Evolutionary conservation across 257 asterid species (phyloP), one percentile per base, ranked within the genome.

Genomic region (Nemophila menziesii): DNA sequence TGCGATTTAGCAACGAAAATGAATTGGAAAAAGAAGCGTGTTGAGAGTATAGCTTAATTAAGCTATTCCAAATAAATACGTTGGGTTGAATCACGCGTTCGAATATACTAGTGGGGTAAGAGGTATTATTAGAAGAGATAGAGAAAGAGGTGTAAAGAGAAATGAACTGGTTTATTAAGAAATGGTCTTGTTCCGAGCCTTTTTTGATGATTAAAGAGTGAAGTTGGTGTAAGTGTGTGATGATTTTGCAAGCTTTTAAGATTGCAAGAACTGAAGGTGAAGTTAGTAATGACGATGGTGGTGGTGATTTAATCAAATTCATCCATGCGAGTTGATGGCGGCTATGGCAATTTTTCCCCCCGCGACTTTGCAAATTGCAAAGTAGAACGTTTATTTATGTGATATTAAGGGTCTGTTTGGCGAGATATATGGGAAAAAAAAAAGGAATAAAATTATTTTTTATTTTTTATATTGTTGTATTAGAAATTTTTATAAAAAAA

Each of bases 161-260:
- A 33, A 77, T 54, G 62, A 80, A 70, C 48, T 68, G 71, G 50
- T 72, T 68, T 14, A 77, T 56, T 39, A 77, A 33, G 50, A 58
- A 45, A 22, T 75, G 80, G 48, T 83, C 72, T 49, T 83, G 93
- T 53, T 79, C 75, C 12, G 29, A 72, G 42, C 93, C 93, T 52
- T 77, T 69, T 51, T 56, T 72, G 40, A 79, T 66, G 23, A 79
- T 61, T 43, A 54, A 72, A 22, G 79, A 33, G 40, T 79, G 86
- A 8, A 80, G 59, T 68, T 65, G 82, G 33, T 60, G 40, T 2
- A 83, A 58, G 51, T 56, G 62, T 20, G 55, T 45, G 10, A 67
- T 6, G 13, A 65, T 63, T 59, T 49, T 74, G 70, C 93, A 74
- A 2, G 58, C 60, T 60, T 54, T 69, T 12, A 83, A 39, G 13